Evolutionary conservation across 2,329 filamentous ascomycete genomes (phyloP), one percentile per base, ranked within the genome.

Genomic region (Penicillium decumbens): DNA sequence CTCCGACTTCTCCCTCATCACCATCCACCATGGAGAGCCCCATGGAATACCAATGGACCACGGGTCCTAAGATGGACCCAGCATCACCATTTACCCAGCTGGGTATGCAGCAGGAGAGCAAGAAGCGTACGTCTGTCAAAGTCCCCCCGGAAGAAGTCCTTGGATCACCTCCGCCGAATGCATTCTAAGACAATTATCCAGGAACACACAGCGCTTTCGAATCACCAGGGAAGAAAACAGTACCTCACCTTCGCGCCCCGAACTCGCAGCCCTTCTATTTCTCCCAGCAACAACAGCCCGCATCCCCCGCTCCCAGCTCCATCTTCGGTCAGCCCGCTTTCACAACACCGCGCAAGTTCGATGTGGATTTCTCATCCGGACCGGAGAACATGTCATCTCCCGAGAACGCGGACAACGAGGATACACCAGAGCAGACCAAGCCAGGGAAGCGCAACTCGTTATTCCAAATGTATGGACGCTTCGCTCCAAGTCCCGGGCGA

Each of bases 401-500:
- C 0, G 73, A 73, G 6, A 69, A 68, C 18, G 70, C 71, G 6
- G 74, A 77, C 47, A 74, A 72, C 23, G 75, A 77, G 42, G 75
- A 75, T 37, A 77, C 75, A 0, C 75, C 75, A 2, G 74, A 76
- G 7, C 27, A 28, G 40, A 53, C 58, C 5, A 70, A 65, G 47
- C 48, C 64, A 1, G 63, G 63, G 24, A 70, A 71, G 51, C 63
- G 69, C 23, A 73, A 69, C 50, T 73, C 68, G 13, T 54, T 72
- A 7, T 72, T 70, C 47, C 67, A 67, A 41, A 64, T 75, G 45
- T 75, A 72, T 41, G 70, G 70, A 24, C 69, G 67, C 40, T 75
- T 72, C 45, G 69, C 68, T n/a, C 68, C 72, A 1, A 75, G 72
- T 43, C 71, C 86, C 0, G 86, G 86, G 1, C 79, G 81, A 56